Base-by-base conservation (phyloP, 345 rosid species). In the Laguncularia racemosa region DNA sequence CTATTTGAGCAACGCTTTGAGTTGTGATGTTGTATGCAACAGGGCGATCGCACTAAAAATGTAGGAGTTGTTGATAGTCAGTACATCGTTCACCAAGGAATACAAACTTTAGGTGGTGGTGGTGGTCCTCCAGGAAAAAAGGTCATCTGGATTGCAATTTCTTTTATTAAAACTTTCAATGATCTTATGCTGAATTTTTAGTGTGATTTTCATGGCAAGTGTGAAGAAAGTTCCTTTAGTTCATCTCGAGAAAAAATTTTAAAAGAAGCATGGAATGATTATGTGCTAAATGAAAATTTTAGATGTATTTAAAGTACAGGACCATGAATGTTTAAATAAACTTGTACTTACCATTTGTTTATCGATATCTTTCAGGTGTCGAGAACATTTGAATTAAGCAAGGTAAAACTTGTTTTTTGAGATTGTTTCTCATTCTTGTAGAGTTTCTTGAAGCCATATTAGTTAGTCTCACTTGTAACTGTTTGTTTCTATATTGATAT, bases 31-130 rank as follows among this genome's bases (percentile, higher is more conserved):
- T 47, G 18, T 46, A 19, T 48, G 13, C 9, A 59, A 20, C 74
- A 95, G 97, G 99, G 99, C 54, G 96, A 95, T 58, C 84, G 97
- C 13, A 76, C 95, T 5, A 81, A 71, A 76, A 95, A 88, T 45
- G 91, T 95, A 8, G 99, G 99, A 44, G 69, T 95, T 16, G 68
- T 95, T 55, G 99, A 95, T 60, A 82, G 89, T 1, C 96, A 95
- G 75, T 95, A 84, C 60, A 71, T 95, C 48, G 72, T 89, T 69
- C 99, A 95, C 71, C 73, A 79, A 71, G 95, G 95, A 38, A 95
- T 90, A 73, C 92, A 88, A 69, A 83, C 91, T 53, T 67, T 88
- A 65, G 99, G 99, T 48, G 96, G 90, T 45, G 28, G 28, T 26
- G 68, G 72, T 58, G 81, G 62, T 51, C 69, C 65, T 15, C 59